Evolutionary conservation across 2,329 filamentous ascomycete species (phyloP), one percentile per base, ranked within the genome.

Genomic region (Teratosphaeria zuluensis): DNA sequence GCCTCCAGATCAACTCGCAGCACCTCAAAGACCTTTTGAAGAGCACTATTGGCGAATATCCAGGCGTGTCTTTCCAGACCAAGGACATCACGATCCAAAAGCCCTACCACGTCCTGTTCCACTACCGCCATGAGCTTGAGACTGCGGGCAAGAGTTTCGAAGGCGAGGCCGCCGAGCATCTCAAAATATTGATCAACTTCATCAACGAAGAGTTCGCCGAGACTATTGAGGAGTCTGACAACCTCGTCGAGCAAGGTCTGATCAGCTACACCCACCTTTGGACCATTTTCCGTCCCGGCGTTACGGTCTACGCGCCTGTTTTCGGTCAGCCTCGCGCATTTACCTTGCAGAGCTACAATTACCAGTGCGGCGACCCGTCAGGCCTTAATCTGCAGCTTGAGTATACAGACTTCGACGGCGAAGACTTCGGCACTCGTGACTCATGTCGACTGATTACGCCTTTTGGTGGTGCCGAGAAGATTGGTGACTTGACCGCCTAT

Each of bases 241-340:
- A 69, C 53, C 58, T 70, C 12, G 56, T 61, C 28, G 65, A 67
- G 53, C 61, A 69, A 61, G 65, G 64, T 6, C 51, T 70, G 46
- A 67, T 68, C 55, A 66, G 56, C 3, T 78, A 75, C 58, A 69
- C 74, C 19, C 67, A 73, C 52, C 66, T 79, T 1, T 79, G 76
- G 76, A 77, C 75, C 0, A 65, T 78, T 3, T 77, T 75, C 59
- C 69, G 76, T 35, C 76, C 76, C 1, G 57, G 67, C 58, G 57
- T 58, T 1, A 63, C 67, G 9, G 59, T 70, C 8, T 71, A 69
- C 57, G 61, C 62, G 8, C 59, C 64, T 1, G 63, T 69, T 5
- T 64, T 66, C 31, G 70, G 68, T 2, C 68, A 73, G 42, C 59
- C 64, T 7, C 63, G 72, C 2, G 65, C 71, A 0, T 70, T 69